phyloP scores from a whole-genome alignment of 164 flowering plant genomes.

The Aristolochia californica region DNA sequence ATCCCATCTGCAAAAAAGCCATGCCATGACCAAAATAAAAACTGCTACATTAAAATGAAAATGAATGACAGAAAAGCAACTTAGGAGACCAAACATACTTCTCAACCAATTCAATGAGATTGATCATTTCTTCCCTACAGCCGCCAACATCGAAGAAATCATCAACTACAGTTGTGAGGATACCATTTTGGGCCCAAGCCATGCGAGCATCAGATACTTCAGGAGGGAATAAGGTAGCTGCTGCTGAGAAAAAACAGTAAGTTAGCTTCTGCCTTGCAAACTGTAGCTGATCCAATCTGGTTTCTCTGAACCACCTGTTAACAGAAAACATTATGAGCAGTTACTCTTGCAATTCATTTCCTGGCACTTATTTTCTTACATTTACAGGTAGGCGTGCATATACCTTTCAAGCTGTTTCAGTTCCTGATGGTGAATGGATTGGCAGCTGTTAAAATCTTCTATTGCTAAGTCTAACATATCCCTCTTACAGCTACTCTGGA shows the following conservation, averaged over 20 bases:
- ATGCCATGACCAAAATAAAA: too few species aligned
- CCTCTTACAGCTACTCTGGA: conserved; percentile 23
- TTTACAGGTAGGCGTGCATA: neutral
- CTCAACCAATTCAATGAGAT: conserved; percentile 20
- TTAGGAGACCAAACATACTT: too few species aligned
- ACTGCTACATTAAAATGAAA: too few species aligned
- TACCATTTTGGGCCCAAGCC: conserved; percentile 25
- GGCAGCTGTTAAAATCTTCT: conserved; percentile 49
- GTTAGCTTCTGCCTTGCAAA: conserved; percentile 75
- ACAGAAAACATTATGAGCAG: neutral
- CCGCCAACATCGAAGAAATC: conserved; percentile 34
- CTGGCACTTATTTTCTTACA: neutral
- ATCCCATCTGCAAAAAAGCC: conserved; percentile 28
- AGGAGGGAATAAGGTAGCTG: conserved; percentile 22
- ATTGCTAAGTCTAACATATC: conserved; percentile 36
- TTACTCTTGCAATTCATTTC: neutral
- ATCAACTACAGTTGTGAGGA: conserved; percentile 27
- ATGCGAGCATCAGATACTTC: conserved; percentile 25
- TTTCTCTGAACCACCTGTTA: conserved; percentile 67
- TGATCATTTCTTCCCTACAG: conserved; percentile 22
- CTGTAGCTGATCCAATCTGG: conserved; percentile 57
- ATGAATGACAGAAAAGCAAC: too few species aligned
- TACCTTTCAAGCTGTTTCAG: conserved; percentile 48
- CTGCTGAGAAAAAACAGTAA: conserved; percentile 40
- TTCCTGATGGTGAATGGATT: conserved; percentile 36